Percentiles rank a stretch among this genome's conserved stretches.
Conservation (phyloP, 2,329 filamentous ascomycete species). For the Periglandula ipomoeae region DNA sequence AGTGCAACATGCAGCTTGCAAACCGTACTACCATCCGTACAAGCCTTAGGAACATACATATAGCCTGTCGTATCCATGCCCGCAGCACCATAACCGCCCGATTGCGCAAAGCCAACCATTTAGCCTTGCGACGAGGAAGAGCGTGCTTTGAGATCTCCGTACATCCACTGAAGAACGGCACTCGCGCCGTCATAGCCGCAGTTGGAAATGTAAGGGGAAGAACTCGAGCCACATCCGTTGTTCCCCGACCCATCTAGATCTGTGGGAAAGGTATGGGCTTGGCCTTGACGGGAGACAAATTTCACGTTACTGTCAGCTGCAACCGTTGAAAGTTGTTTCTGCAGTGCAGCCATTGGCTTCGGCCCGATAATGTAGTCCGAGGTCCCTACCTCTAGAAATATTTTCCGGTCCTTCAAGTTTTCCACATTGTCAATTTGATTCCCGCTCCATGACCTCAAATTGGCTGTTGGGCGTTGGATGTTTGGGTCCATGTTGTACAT, state of each 20-base stretch:
- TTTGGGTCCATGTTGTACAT: slow-evolving; percentile 9
- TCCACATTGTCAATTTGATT: slow-evolving; percentile 7
- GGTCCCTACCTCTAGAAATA: slow-evolving; percentile 15
- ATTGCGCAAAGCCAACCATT: slow-evolving; percentile 1
- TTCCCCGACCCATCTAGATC: slow-evolving; percentile 9
- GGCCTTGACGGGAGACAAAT: slow-evolving; percentile 4
- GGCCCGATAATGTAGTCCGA: slow-evolving; percentile 13
- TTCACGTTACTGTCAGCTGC: background rate
- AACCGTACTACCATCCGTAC: slow-evolving; percentile 2
- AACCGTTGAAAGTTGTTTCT: slow-evolving; percentile 7
- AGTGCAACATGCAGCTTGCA: slow-evolving; percentile 10
- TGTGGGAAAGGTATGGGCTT: slow-evolving; percentile 9
- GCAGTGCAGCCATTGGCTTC: slow-evolving; percentile 8
- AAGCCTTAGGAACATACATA: slow-evolving; percentile 6
- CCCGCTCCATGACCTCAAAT: slow-evolving; percentile 10
- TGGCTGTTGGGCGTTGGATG: slow-evolving; percentile 2
- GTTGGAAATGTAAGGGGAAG: slow-evolving; percentile 9
- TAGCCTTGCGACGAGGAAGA: background rate
- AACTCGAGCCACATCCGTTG: slow-evolving; percentile 3
- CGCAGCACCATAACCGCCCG: slow-evolving; percentile 3
- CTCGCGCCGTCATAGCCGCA: slow-evolving; percentile 10
- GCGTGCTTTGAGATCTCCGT: slow-evolving; percentile 6
- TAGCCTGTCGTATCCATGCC: slow-evolving; percentile 6
- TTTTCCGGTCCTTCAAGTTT: slow-evolving; percentile 9
- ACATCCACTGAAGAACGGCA: slow-evolving; percentile 9